These are phyloP conservation scores for Erythrobasidium yunnanense DNA, from an alignment of 768 basidiomycete genomes.

Conservation along the genomic window DNA sequence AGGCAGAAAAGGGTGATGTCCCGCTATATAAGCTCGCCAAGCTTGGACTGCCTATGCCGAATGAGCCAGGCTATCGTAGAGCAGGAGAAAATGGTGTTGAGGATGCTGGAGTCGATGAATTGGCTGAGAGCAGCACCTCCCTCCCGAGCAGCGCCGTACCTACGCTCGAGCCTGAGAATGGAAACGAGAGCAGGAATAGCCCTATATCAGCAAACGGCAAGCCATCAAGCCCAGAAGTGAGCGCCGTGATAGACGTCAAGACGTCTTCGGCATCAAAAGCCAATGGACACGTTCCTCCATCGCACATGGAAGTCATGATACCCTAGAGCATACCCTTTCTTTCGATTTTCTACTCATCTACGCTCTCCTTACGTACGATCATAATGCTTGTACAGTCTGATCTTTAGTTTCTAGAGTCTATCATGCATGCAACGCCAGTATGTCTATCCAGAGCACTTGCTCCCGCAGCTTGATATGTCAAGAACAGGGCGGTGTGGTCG, in stretches of 20 bases:
- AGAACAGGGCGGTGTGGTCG: too few species aligned
- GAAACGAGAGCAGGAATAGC: background rate
- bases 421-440: too few species aligned
- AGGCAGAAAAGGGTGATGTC: conserved; percentile 12
- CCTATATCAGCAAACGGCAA: background rate
- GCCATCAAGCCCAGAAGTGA: background rate
- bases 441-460: too few species aligned
- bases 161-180: conserved; percentile 9
- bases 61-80: background rate
- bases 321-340: background rate
- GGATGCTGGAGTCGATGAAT: background rate
- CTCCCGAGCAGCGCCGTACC: conserved; percentile 20
- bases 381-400: too few species aligned
- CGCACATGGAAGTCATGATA: background rate
- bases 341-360: background rate
- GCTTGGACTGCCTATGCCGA: conserved; percentile 20
- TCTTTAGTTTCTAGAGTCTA: too few species aligned
- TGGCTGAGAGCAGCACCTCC: background rate
- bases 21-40: conserved; percentile 22
- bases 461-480: too few species aligned
- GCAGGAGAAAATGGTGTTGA: background rate
- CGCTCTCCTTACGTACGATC: background rate
- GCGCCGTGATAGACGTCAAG: too few species aligned
- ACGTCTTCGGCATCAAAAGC: too few species aligned
- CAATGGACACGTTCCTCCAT: too few species aligned